Percentiles rank a stretch among this genome's conserved stretches.
These are phyloP conservation scores for Pichia nanzhaoensis DNA, from an alignment of 805 yeast genomes.

Conservation along the genomic window DNA sequence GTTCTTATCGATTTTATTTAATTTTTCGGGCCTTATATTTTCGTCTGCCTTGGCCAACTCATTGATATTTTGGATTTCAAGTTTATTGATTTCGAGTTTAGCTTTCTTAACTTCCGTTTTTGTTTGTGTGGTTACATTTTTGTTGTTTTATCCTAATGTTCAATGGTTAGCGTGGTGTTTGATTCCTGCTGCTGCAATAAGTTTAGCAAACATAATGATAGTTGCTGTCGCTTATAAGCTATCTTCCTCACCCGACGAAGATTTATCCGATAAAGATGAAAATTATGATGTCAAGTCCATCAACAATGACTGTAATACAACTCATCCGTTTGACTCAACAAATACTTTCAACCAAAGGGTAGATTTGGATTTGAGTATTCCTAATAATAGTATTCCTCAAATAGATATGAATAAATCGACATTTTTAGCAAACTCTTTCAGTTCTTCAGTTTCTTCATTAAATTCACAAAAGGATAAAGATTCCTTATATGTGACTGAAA, in stretches of 20 bases:
- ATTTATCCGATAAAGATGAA: conserved; percentile 11
- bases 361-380: neutral
- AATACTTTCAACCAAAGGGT: neutral
- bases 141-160: conserved; percentile 59
- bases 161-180: conserved; percentile 70
- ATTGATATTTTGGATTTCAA: conserved; percentile 32
- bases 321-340: neutral
- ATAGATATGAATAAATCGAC: neutral
- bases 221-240: conserved; percentile 34
- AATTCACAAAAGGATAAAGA: conserved; percentile 1
- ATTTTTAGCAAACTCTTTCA: neutral
- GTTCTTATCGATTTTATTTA: conserved; percentile 37
- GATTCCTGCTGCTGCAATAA: conserved; percentile 57
- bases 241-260: conserved; percentile 9
- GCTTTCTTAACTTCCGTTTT: conserved; percentile 50
- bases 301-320: neutral
- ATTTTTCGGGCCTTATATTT: conserved; percentile 24
- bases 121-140: conserved; percentile 45
- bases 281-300: neutral
- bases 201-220: conserved; percentile 45
- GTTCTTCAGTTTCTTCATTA: conserved; percentile 2
- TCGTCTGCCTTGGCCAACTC: conserved; percentile 10
- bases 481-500: neutral
- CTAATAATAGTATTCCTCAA: neutral
- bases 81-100: conserved; percentile 40